Evolutionary conservation across 2,329 filamentous ascomycete species (phyloP).

Genomic region (Exserohilum turcica): DNA sequence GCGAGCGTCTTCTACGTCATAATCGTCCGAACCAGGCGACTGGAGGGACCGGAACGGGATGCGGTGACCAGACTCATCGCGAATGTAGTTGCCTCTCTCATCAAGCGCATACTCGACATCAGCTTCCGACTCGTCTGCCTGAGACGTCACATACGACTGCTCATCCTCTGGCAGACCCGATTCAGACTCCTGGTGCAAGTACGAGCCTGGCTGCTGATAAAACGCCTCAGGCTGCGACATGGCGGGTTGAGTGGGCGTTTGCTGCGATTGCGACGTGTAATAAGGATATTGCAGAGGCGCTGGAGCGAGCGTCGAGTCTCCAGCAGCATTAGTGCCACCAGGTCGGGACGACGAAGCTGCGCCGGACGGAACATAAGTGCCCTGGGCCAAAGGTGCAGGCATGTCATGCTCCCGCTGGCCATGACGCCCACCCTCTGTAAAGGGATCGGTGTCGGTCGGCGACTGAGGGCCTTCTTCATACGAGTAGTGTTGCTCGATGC

Average conservation of each 20-base stretch:
- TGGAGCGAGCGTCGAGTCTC: slow-evolving; percentile 30
- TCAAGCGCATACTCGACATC: slow-evolving; percentile 48
- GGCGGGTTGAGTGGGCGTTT: slow-evolving; percentile 26
- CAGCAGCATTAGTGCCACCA: slow-evolving; percentile 19
- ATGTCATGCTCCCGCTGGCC: slow-evolving; percentile 40
- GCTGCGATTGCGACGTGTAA: slow-evolving; percentile 28
- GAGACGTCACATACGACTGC: slow-evolving; percentile 44
- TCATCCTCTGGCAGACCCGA: slow-evolving; percentile 40
- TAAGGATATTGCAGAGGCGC: slow-evolving; percentile 36
- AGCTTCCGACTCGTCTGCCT: slow-evolving; percentile 42
- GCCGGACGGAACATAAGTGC: slow-evolving; percentile 43
- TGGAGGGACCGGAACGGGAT: slow-evolving; percentile 43
- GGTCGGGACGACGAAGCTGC: slow-evolving; percentile 31
- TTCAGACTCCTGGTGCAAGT: slow-evolving; percentile 38
- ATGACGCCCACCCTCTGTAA: slow-evolving; percentile 55
- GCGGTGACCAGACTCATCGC: slow-evolving; percentile 43
- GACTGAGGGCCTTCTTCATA: slow-evolving; percentile 56
- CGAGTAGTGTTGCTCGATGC: slow-evolving; percentile 53
- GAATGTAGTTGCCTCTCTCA: slow-evolving; percentile 44
- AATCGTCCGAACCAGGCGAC: slow-evolving; percentile 56
- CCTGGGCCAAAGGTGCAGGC: slow-evolving; percentile 37
- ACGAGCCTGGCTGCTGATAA: slow-evolving; percentile 47
- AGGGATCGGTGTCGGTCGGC: slow-evolving; percentile 66
- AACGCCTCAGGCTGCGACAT: slow-evolving; percentile 45
- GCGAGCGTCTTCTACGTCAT: slow-evolving; percentile 59